phyloP scores from a whole-genome alignment of 805 yeast genomes.

The Ogataea populi-albae region DNA sequence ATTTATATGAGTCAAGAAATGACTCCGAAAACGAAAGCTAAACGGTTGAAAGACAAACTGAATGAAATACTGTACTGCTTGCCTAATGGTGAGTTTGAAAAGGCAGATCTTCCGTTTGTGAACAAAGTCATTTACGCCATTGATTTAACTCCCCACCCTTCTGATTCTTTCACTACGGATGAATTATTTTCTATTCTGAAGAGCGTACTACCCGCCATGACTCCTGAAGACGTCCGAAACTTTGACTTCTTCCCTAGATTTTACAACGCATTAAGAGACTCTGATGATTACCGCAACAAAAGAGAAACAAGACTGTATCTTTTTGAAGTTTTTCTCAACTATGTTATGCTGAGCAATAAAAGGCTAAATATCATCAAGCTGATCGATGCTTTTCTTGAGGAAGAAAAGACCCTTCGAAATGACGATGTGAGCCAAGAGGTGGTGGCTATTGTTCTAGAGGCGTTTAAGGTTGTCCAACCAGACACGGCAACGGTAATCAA shows the following conservation, averaged over 20 bases:
- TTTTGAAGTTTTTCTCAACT: constrained; percentile 33
- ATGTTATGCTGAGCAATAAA: constrained; percentile 30
- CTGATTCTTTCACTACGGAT: constrained; percentile 19
- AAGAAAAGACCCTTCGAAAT: constrained; percentile 17
- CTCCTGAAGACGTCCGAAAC: constrained; percentile 26
- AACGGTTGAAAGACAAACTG: constrained; percentile 21
- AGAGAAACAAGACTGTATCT: constrained; percentile 26
- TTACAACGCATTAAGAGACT: constrained; percentile 29
- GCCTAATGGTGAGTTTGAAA: constrained; percentile 23
- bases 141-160: constrained; percentile 26
- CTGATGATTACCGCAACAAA: constrained; percentile 21
- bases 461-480: constrained; percentile 26
- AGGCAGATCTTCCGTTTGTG: constrained; percentile 27
- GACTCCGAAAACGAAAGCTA: constrained; percentile 28
- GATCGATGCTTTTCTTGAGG: constrained; percentile 28
- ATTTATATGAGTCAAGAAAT: constrained; percentile 23
- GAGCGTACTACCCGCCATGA: constrained; percentile 28
- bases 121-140: constrained; percentile 30
- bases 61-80: constrained; percentile 19
- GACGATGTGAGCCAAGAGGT: constrained; percentile 22
- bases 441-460: constrained; percentile 29
- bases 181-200: constrained; percentile 25
- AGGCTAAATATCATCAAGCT: constrained; percentile 23
- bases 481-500: constrained; percentile 27
- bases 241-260: constrained; percentile 34